Percentiles rank a stretch among this genome's conserved stretches.
These are phyloP conservation scores for Rhinocladiella mackenziei DNA, from an alignment of 2,329 filamentous ascomycete species.

Conservation along the genomic window DNA sequence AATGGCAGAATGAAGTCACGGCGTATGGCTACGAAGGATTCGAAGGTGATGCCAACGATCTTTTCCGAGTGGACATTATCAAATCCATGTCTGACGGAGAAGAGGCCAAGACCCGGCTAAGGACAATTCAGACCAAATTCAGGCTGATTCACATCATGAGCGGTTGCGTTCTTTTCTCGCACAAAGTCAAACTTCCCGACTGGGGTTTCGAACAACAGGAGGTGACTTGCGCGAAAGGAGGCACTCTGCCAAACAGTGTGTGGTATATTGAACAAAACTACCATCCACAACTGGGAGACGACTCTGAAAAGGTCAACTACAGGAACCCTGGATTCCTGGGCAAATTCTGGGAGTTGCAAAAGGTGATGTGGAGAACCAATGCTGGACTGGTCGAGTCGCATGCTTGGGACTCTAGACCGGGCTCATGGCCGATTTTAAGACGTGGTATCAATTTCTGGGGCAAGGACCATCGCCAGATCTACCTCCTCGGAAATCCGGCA, in stretches of 20 bases:
- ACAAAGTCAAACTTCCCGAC: constrained; percentile 97
- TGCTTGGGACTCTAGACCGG: constrained; percentile 93
- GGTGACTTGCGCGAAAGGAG: constrained; percentile 91
- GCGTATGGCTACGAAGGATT: constrained; percentile 98
- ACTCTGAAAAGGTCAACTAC: constrained; percentile 94
- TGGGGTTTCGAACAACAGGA: constrained; percentile 99
- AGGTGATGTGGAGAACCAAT: constrained; percentile 99
- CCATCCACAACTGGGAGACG: constrained; percentile 69
- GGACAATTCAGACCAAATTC: constrained; percentile 97
- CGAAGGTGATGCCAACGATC: constrained; percentile 91
- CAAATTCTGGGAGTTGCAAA: constrained; percentile 96
- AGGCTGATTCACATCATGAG: constrained; percentile 94
- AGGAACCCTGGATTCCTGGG: constrained; percentile 89
- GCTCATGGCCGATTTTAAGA: constrained; percentile 84
- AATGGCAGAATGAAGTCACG: constrained; percentile 95
- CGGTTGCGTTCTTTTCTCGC: constrained; percentile 90
- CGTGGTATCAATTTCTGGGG: constrained; percentile 99
- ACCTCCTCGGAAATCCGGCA: constrained; percentile 89
- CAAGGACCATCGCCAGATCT: constrained; percentile 87
- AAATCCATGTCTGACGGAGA: constrained; percentile 78
- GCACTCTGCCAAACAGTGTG: constrained; percentile 89
- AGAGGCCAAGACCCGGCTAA: constrained; percentile 74
- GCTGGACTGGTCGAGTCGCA: constrained; percentile 94
- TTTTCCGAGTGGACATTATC: constrained; percentile 91
- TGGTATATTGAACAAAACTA: constrained; percentile 95